Evolutionary conservation across 345 rosid species (phyloP).

Genomic region (Eutrema yunnanense): DNA sequence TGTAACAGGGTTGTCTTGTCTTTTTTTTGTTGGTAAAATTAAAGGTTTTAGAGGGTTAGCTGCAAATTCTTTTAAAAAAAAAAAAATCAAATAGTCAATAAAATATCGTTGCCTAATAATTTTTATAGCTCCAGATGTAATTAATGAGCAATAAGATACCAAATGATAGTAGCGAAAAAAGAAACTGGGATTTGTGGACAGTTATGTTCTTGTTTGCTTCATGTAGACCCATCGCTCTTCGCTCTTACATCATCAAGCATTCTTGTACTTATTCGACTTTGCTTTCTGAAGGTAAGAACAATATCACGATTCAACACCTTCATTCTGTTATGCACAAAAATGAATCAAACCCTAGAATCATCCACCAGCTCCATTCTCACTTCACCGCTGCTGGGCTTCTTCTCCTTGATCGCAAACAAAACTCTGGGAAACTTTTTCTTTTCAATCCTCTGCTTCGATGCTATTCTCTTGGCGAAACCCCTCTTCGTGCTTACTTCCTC

Average conservation of each 20-base stretch:
- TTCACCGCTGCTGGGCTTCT: constrained; percentile 35
- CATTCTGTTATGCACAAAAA: constrained; percentile 29
- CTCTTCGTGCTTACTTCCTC: constrained; percentile 40
- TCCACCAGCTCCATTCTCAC: constrained; percentile 46
- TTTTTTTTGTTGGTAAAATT: not conserved
- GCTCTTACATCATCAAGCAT: constrained; percentile 12
- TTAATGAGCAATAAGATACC: not conserved
- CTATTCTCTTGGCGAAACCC: constrained; percentile 39
- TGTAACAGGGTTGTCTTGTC: not conserved
- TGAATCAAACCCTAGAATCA: constrained; percentile 24
- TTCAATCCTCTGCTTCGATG: constrained; percentile 55
- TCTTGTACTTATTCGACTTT: constrained; percentile 17
- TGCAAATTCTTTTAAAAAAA: not conserved
- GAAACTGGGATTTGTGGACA: not conserved
- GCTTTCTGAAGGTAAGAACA: constrained; percentile 10
- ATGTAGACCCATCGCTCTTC: not conserved
- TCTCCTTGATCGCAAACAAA: constrained; percentile 11
- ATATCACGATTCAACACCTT: constrained; percentile 5
- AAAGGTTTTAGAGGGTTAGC: not conserved
- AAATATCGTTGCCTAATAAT: not conserved
- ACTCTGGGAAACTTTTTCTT: constrained; percentile 16
- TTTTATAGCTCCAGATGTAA: not conserved
- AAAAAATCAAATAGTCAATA: not conserved
- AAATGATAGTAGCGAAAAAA: not conserved
- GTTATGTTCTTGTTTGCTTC: constrained; percentile 15